Conservation (phyloP, 495 filamentous ascomycete species). For the Penicillium coprophilum region DNA sequence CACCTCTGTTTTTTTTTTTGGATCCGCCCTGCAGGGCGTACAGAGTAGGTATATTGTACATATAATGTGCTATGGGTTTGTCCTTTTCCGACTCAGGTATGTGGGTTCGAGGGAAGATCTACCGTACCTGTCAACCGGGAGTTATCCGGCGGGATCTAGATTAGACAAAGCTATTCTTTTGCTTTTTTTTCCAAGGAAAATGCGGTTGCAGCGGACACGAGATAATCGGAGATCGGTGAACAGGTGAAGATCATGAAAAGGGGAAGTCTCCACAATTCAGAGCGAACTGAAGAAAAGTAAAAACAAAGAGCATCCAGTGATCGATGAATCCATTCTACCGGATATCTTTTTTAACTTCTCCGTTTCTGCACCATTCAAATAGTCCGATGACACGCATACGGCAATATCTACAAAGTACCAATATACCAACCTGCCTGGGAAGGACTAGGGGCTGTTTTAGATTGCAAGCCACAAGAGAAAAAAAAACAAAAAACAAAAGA, state of each 20-base stretch:
- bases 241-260: constrained; percentile 5
- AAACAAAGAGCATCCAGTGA: neutral
- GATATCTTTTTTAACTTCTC: constrained; percentile 10
- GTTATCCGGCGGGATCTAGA: neutral
- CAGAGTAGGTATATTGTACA: constrained; percentile 10
- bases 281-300: neutral
- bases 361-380: constrained; percentile 13
- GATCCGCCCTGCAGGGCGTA: constrained; percentile 25
- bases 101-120: neutral
- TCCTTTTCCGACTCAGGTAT: neutral
- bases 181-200: constrained; percentile 2
- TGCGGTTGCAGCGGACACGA: constrained; percentile 32
- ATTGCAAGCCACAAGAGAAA: constrained; percentile 18
- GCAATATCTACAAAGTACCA: no score
- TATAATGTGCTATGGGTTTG: constrained; percentile 5
- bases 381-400: constrained; percentile 16
- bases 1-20: constrained; percentile 10
- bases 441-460: constrained; percentile 10
- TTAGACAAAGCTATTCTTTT: constrained; percentile 10
- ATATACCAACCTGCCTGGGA: constrained; percentile 4
- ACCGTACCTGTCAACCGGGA: neutral
- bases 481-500: neutral
- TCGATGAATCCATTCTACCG: constrained; percentile 19
- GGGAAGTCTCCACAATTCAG: constrained; percentile 2
- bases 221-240: constrained; percentile 18